Evolutionary conservation across 495 filamentous ascomycete genomes (phyloP).

Genomic region (Penicillium cinerascens): DNA sequence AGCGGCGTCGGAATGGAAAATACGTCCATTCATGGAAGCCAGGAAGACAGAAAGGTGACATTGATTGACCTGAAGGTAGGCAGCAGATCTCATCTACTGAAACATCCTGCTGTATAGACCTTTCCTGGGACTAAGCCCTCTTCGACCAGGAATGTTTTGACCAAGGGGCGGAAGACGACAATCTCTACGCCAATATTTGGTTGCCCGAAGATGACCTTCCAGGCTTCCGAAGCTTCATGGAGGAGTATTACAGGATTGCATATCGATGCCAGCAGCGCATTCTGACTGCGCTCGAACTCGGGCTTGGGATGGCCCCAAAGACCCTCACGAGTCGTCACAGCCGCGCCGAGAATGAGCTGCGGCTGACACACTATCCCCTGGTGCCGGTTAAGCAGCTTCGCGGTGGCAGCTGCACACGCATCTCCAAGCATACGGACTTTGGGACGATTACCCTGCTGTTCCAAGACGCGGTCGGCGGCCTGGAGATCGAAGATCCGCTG

Average conservation of each 20-base stretch:
- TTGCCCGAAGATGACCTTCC: constrained; percentile 14
- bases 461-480: constrained; percentile 33
- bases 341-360: neutral
- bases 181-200: constrained; percentile 28
- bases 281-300: neutral
- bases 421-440: constrained; percentile 35
- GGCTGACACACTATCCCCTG: constrained; percentile 11
- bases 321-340: neutral
- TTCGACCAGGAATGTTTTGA: constrained; percentile 36
- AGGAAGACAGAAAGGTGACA: too few species aligned
- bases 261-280: neutral
- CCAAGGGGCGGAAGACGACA: constrained; percentile 19
- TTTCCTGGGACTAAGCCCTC: too few species aligned
- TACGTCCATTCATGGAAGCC: too few species aligned
- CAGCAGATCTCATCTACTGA: neutral
- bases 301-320: neutral
- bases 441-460: constrained; percentile 39
- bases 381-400: neutral
- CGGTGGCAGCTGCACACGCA: constrained; percentile 8
- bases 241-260: constrained; percentile 1
- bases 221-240: constrained; percentile 28
- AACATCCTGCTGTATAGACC: neutral
- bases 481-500: constrained; percentile 31
- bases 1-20: too few species aligned
- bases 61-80: neutral